Conservation (phyloP, 2,329 filamentous ascomycete genomes). For the Chaetomium sp. region DNA sequence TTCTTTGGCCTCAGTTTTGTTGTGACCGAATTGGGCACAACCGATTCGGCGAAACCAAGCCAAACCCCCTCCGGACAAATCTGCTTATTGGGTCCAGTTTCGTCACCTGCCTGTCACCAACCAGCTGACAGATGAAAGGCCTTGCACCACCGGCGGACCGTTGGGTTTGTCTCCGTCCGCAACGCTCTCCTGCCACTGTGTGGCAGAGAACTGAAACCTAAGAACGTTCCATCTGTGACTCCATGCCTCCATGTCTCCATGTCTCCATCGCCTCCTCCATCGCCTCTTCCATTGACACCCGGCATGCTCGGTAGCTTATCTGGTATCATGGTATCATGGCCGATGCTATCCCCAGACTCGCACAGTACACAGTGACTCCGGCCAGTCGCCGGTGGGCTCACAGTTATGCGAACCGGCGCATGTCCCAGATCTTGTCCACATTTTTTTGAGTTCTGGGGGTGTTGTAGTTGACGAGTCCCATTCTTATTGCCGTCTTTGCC, state of each 20-base stretch:
- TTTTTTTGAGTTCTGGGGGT: constrained; percentile 1
- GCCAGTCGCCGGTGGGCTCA: constrained; percentile 11
- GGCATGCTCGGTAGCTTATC: constrained; percentile 1
- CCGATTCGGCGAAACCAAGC: not conserved
- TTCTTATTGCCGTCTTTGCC: not conserved
- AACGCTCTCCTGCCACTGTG: constrained; percentile 11
- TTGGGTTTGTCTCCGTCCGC: constrained; percentile 3
- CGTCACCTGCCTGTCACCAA: not conserved
- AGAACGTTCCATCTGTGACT: constrained; percentile 24
- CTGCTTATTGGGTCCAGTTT: not conserved
- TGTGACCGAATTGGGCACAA: too few species aligned
- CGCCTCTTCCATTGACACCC: not conserved
- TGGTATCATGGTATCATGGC: constrained; percentile 1
- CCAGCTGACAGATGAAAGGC: constrained; percentile 3
- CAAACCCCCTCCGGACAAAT: not conserved
- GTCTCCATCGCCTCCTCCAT: constrained; percentile 8
- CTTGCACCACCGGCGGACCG: not conserved
- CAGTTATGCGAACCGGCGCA: constrained; percentile 13
- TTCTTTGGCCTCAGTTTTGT: not conserved
- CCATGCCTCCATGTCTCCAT: constrained; percentile 17
- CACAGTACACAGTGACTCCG: constrained; percentile 1
- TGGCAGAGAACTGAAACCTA: not conserved
- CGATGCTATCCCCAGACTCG: constrained; percentile 21
- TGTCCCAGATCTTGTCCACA: constrained; percentile 6
- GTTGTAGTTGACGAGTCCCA: not conserved